Base-by-base conservation (phyloP, 1,139 yeast species). In the Candida sp. region DNA sequence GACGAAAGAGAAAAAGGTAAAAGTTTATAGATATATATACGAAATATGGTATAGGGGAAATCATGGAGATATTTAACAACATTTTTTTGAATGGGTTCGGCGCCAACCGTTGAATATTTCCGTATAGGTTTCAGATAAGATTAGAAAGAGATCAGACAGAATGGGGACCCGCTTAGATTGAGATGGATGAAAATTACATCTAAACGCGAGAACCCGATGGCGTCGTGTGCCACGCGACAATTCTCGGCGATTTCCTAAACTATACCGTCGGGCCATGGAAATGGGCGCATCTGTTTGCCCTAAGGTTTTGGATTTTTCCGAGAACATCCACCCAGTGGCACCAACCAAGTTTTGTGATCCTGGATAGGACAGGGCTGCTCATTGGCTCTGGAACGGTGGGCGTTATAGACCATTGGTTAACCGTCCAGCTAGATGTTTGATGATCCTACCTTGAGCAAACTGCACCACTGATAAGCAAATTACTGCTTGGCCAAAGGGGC, bases 181-280 rank as follows among this genome's bases (percentile, higher is more conserved):
- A 28, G n/a, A 22, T 38, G 41, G 12, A 26, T 41, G 39, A 25
- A 43, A 43, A 43, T 12, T 34, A 34, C 46, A 34, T 34, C n/a
- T 43, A 6, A 43, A 43, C 40, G 46, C 46, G 46, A 43, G 46
- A 26, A 7, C 33, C 40, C 46, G 41, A 34, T 11, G 30, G 3
- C 8, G 45, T 42, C 45, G 45, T 42, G 45, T 25, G 31, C 12
- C 11, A 23, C n/a, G 9, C 23, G 7, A 11, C 45, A 33, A 42
- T 25, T 32, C 38, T 42, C 31, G 45, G 45, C 45, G 25, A 32
- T 28, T 26, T 42, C 45, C 37, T n/a, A 4, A 38, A 3, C 7
- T 26, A 9, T n/a, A n/a, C 22, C 42, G 42, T 38, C 42, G 42
- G 42, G 31, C 42, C 42, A 34, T 34, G 8, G 9, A 28, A 28